These are phyloP conservation scores for Cucumis hystrix DNA, from an alignment of 306 rosid species.

Conservation along the genomic window DNA sequence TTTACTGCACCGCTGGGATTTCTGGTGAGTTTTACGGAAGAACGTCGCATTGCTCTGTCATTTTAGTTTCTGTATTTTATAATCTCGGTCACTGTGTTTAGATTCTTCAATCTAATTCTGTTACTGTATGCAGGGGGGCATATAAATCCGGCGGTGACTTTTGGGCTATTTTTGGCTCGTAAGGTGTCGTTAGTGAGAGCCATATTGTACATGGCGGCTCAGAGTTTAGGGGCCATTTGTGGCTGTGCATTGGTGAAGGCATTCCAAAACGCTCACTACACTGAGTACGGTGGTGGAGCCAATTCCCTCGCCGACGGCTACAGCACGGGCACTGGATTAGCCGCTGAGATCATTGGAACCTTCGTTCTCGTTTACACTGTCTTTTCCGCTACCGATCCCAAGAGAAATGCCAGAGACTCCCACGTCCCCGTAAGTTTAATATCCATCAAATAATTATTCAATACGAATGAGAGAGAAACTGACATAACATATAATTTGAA, in stretches of 20 bases:
- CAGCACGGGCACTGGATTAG: conserved; percentile 14
- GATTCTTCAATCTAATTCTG: too few species aligned
- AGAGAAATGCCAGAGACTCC: conserved; percentile 15
- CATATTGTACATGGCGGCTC: conserved; percentile 12
- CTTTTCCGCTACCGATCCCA: conserved; percentile 16
- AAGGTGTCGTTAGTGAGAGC: conserved; percentile 15
- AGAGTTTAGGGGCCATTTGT: conserved; percentile 18
- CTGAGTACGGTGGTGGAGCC: background rate
- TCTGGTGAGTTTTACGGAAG: background rate
- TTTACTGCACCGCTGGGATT: conserved; percentile 18
- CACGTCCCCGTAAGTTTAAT: conserved; percentile 4
- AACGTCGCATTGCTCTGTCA: too few species aligned
- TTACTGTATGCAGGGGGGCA: conserved; percentile 9
- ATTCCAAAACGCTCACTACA: background rate
- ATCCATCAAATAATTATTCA: background rate
- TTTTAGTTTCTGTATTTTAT: too few species aligned
- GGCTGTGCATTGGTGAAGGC: conserved; percentile 14
- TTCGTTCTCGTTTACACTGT: conserved; percentile 17
- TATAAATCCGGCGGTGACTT: conserved; percentile 19
- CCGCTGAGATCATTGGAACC: conserved; percentile 16
- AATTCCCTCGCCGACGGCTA: conserved; percentile 6
- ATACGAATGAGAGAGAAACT: background rate
- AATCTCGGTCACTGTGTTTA: too few species aligned
- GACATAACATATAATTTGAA: background rate
- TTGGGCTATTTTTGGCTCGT: conserved; percentile 11